A percentile compares a stretch with the other conserved stretches of the same genome.
Conservation (phyloP, 73 alveolate species). For the Breviolum minutum region DNA sequence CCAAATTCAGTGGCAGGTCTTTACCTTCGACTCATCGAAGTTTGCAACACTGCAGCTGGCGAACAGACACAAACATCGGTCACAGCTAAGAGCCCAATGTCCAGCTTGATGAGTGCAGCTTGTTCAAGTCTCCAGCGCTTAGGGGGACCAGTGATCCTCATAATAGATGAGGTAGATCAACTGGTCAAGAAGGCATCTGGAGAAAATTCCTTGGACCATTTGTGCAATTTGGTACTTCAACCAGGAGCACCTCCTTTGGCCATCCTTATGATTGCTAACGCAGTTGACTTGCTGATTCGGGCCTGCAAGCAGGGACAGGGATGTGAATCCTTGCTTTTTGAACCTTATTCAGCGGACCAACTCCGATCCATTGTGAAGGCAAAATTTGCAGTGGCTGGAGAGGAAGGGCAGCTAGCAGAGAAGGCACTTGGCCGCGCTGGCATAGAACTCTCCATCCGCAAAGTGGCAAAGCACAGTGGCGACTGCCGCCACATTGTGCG, state of each 20-base stretch:
- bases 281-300: slow-evolving; percentile 49
- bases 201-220: slow-evolving; percentile 49
- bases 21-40: slow-evolving; percentile 27
- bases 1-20: slow-evolving; percentile 77
- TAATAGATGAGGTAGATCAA: slow-evolving; percentile 80
- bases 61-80: not conserved
- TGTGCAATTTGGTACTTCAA: slow-evolving; percentile 38
- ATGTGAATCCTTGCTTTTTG: slow-evolving; percentile 72
- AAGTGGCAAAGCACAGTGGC: slow-evolving; percentile 73
- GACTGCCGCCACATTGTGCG: slow-evolving; percentile 94
- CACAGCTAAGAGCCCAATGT: slow-evolving; percentile 52
- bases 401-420: slow-evolving; percentile 78
- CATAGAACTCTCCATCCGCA: slow-evolving; percentile 60
- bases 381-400: slow-evolving; percentile 52
- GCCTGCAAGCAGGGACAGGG: slow-evolving; percentile 58
- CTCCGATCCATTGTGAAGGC: slow-evolving; percentile 57
- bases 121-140: slow-evolving; percentile 40
- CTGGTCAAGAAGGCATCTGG: slow-evolving; percentile 62
- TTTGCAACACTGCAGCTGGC: not conserved
- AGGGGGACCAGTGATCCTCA: slow-evolving; percentile 60
- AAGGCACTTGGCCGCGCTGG: slow-evolving; percentile 78
- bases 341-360: slow-evolving; percentile 62
- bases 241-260: slow-evolving; percentile 68
- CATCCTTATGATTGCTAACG: slow-evolving; percentile 68
- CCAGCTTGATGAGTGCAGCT: slow-evolving; percentile 50